These are phyloP conservation scores for Vigna mungo DNA, from an alignment of 306 rosid genomes.

Conservation along the genomic window DNA sequence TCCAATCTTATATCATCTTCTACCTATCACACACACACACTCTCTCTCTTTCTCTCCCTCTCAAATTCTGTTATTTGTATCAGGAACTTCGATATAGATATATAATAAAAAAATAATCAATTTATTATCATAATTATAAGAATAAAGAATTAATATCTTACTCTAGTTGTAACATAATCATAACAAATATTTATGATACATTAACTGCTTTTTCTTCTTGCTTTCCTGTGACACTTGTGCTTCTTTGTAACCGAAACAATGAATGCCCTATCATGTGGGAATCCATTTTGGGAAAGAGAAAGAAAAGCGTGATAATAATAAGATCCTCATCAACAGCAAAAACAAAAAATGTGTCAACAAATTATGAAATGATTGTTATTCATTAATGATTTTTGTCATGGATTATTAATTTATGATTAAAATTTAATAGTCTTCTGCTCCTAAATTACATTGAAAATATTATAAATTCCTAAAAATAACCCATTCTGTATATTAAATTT, in stretches of 20 bases:
- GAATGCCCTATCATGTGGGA: background rate
- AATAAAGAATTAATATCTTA: background rate
- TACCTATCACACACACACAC: background rate
- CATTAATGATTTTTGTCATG: too few relatives aligned
- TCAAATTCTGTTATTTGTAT: background rate
- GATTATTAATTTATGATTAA: too few relatives aligned
- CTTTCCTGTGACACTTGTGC: background rate
- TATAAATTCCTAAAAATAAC: too few relatives aligned
- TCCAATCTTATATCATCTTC: constrained; percentile 22
- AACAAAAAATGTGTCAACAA: too few relatives aligned
- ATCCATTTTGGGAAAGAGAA: background rate
- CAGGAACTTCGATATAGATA: background rate
- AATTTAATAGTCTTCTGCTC: too few relatives aligned
- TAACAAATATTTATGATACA: background rate
- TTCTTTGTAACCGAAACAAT: background rate
- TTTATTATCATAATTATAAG: background rate
- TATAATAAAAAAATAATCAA: background rate
- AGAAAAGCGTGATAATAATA: too few relatives aligned
- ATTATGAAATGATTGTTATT: too few relatives aligned
- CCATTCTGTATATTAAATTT: too few relatives aligned
- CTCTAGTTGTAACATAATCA: background rate
- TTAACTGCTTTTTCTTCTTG: too few relatives aligned
- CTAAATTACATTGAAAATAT: too few relatives aligned
- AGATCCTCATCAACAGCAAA: too few relatives aligned
- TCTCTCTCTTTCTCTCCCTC: background rate